These are phyloP conservation scores for Trichoderma virens DNA, from an alignment of 495 filamentous ascomycete genomes.

Conservation along the genomic window DNA sequence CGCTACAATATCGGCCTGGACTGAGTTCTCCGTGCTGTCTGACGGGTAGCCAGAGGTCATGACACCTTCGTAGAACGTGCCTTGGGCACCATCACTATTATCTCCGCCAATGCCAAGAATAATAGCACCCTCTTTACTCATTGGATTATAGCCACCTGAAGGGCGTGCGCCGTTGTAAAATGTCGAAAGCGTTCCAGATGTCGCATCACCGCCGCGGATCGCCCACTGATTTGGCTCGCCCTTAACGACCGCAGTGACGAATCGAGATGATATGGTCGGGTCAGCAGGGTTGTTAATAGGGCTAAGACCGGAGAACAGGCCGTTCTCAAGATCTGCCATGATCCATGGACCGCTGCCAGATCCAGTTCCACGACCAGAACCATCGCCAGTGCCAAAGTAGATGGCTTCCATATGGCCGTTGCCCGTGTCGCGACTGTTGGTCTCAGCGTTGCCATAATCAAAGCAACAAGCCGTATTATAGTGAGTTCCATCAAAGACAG, in stretches of 20 bases:
- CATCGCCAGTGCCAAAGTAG: slow-evolving; percentile 44
- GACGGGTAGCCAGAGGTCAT: slow-evolving; percentile 53
- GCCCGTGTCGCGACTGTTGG: slow-evolving; percentile 44
- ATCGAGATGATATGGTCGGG: slow-evolving; percentile 40
- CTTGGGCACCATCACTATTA: slow-evolving; percentile 47
- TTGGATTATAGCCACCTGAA: slow-evolving; percentile 45
- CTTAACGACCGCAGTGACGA: slow-evolving; percentile 46
- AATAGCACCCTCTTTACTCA: slow-evolving; percentile 53
- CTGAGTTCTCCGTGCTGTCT: slow-evolving; percentile 44
- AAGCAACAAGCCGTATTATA: slow-evolving; percentile 53
- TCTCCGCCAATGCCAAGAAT: slow-evolving; percentile 41
- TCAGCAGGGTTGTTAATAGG: slow-evolving; percentile 34
- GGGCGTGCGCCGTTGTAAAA: slow-evolving; percentile 48
- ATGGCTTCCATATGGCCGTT: slow-evolving; percentile 55
- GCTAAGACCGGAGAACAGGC: slow-evolving; percentile 45
- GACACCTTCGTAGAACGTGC: slow-evolving; percentile 55
- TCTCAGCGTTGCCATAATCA: slow-evolving; percentile 56
- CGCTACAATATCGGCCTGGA: slow-evolving; percentile 52
- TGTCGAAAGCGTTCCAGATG: slow-evolving; percentile 45
- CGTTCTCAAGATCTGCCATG: slow-evolving; percentile 56
- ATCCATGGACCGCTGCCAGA: slow-evolving; percentile 50
- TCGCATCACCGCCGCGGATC: slow-evolving; percentile 45
- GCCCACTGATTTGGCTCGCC: slow-evolving; percentile 45
- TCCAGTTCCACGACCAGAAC: slow-evolving; percentile 38
- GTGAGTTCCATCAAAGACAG: slow-evolving; percentile 51